Conservation (phyloP, 352 stramenopile genomes). For the Phytophthora lateralis region DNA sequence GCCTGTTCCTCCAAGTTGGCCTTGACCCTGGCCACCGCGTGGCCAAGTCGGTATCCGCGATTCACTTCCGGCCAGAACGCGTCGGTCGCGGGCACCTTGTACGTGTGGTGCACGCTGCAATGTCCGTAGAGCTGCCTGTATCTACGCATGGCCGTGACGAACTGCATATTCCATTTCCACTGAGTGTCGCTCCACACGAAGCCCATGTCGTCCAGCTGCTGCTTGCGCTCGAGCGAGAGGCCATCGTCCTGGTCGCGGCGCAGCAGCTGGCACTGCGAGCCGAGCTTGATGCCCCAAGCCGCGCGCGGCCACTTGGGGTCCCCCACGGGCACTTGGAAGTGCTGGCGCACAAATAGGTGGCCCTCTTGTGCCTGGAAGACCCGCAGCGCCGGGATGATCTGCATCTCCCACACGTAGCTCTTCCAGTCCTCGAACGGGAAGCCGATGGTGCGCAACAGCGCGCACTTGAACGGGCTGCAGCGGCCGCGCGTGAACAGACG, state of each 20-base stretch:
- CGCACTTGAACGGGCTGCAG: slow-evolving; percentile 60
- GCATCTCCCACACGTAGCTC: slow-evolving; percentile 73
- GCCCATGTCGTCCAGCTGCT: slow-evolving; percentile 59
- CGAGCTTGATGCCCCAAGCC: slow-evolving; percentile 90
- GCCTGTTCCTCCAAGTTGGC: slow-evolving; percentile 39
- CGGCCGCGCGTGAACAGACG: slow-evolving; percentile 65
- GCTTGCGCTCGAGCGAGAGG: slow-evolving; percentile 34
- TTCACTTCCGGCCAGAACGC: slow-evolving; percentile 77
- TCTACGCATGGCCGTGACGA: slow-evolving; percentile 65
- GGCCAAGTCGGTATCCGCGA: slow-evolving; percentile 80
- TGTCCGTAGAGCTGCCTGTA: slow-evolving; percentile 89
- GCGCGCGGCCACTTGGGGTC: slow-evolving; percentile 81
- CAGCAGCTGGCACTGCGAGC: slow-evolving; percentile 90
- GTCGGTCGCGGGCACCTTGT: slow-evolving; percentile 82
- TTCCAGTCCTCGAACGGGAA: slow-evolving; percentile 76
- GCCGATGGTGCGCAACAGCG: slow-evolving; percentile 60
- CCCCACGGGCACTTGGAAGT: slow-evolving; percentile 83
- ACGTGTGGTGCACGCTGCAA: slow-evolving; percentile 88
- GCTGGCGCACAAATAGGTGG: slow-evolving; percentile 92
- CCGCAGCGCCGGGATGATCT: slow-evolving; percentile 75
- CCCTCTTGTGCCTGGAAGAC: slow-evolving; percentile 86
- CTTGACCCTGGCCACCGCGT: slow-evolving; percentile 59
- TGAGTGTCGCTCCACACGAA: slow-evolving; percentile 78
- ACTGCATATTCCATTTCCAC: slow-evolving; percentile 68
- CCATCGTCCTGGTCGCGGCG: slow-evolving; percentile 47